Conservation (phyloP, 176 grass and related monocot genomes). For the Hordeum vulgare region MorexV3_pseudomolecules_assembly NC_058520.1:17556350-17556849, state of each 20-base stretch:
- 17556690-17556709: not conserved
- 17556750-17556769: not conserved
- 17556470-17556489: too few relatives aligned
- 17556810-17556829: not conserved
- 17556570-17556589: too few relatives aligned
- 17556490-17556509: too few relatives aligned
- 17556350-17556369: not conserved
- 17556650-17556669: not conserved
- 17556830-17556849: not conserved
- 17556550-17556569: too few relatives aligned
- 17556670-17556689: not conserved
- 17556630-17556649: not conserved
- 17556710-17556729: not conserved
- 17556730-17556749: not conserved
- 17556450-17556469: too few relatives aligned
- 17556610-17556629: not conserved
- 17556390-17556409: too few relatives aligned
- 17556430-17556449: too few relatives aligned
- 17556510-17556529: too few relatives aligned
- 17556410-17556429: too few relatives aligned
- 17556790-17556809: not conserved
- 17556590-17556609: not conserved
- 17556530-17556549: too few relatives aligned
- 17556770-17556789: not conserved
- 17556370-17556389: not conserved